A percentile compares a stretch with the other conserved stretches of the same genome.
Evolutionary conservation across 331 rosid genomes (phyloP).

Genomic region (Prunus yedoensis): DNA sequence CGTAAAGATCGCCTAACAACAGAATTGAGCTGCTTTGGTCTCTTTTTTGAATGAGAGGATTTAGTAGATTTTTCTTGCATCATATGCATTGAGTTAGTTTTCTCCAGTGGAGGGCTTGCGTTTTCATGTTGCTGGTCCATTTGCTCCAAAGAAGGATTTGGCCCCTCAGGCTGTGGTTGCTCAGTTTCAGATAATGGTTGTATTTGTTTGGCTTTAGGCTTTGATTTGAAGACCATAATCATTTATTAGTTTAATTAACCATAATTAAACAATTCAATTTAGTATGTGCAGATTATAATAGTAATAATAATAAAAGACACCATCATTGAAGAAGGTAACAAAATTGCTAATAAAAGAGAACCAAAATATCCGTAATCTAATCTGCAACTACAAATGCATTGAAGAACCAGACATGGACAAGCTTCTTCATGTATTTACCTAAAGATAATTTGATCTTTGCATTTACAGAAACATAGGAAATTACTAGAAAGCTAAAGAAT

Average conservation of each 20-base stretch:
- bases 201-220: conserved; percentile 1
- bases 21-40: not conserved
- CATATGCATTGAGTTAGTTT: conserved; percentile 3
- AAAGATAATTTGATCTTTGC: no score
- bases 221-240: not conserved
- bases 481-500: no score
- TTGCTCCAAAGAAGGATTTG: conserved; percentile 19
- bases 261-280: not conserved
- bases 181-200: not conserved
- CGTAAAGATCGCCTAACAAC: conserved; percentile 59
- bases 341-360: no score
- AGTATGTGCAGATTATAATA: no score
- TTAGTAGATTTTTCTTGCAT: conserved; percentile 26
- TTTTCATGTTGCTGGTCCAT: conserved; percentile 18
- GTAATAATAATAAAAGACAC: not conserved
- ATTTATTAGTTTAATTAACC: not conserved
- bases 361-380: no score
- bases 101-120: conserved; percentile 7
- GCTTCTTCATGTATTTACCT: no score
- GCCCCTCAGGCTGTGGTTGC: conserved; percentile 15
- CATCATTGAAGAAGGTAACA: not conserved
- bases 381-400: no score
- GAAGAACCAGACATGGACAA: no score
- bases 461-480: no score
- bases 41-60: conserved; percentile 19